Evolutionary conservation across 768 basidiomycete genomes (phyloP).

Genomic region (Suillus brevipes): DNA sequence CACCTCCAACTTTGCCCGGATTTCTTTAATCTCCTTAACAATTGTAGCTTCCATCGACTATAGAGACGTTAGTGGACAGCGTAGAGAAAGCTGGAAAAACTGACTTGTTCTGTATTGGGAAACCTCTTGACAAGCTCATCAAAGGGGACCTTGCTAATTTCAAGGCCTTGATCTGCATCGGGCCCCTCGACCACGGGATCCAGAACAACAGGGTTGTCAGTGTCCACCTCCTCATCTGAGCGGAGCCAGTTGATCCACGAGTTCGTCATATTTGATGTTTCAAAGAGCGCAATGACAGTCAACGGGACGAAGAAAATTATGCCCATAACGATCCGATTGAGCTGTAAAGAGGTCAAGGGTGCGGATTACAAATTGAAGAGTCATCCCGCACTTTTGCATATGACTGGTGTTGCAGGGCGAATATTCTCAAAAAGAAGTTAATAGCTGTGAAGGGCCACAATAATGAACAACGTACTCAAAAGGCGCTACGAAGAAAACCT

Average conservation of each 20-base stretch:
- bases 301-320: constrained; percentile 83
- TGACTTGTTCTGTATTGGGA: constrained; percentile 70
- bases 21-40: constrained; percentile 57
- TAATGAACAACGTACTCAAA: constrained; percentile 63
- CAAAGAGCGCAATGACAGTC: constrained; percentile 69
- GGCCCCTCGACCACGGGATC: constrained; percentile 64
- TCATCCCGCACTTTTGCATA: constrained; percentile 56
- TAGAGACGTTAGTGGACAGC: constrained; percentile 4
- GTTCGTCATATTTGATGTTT: constrained; percentile 56
- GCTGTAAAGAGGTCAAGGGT: constrained; percentile 35
- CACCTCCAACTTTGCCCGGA: constrained; percentile 46
- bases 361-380: neutral
- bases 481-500: constrained; percentile 77
- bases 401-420: constrained; percentile 44
- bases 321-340: constrained; percentile 80
- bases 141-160: constrained; percentile 73
- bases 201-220: constrained; percentile 50
- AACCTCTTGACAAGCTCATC: constrained; percentile 67
- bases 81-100: constrained; percentile 25
- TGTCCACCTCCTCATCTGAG: constrained; percentile 57
- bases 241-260: constrained; percentile 72
- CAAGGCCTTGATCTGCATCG: constrained; percentile 51
- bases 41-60: constrained; percentile 74
- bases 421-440: constrained; percentile 34
- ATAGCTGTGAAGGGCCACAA: constrained; percentile 3